These are phyloP conservation scores for Phylloporus scabripes DNA, from an alignment of 768 basidiomycete species.

Conservation along the genomic window DNA sequence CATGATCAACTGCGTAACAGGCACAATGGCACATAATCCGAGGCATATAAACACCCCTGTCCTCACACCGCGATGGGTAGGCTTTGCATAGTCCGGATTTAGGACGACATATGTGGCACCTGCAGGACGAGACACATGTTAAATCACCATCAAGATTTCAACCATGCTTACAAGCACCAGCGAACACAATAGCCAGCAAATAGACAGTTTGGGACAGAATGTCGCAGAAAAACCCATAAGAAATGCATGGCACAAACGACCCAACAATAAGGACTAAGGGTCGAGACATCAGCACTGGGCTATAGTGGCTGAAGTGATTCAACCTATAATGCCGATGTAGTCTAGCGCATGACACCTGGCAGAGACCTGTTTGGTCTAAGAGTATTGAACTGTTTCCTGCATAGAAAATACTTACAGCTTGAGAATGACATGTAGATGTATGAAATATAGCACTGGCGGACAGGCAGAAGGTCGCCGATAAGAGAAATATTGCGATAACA, in stretches of 20 bases:
- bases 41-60: conserved; percentile 76
- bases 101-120: conserved; percentile 73
- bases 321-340: conserved; percentile 76
- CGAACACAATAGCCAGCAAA: conserved; percentile 43
- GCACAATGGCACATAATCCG: conserved; percentile 64
- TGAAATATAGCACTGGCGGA: conserved; percentile 70
- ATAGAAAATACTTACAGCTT: conserved; percentile 41
- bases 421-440: conserved; percentile 66
- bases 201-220: conserved; percentile 50
- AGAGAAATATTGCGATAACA: conserved; percentile 60
- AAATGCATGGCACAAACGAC: conserved; percentile 71
- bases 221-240: conserved; percentile 75
- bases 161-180: conserved; percentile 52
- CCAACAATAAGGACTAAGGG: conserved; percentile 60
- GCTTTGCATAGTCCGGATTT: conserved; percentile 70
- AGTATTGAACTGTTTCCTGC: not conserved
- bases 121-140: conserved; percentile 22
- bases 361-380: conserved; percentile 43
- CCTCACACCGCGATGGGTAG: conserved; percentile 68
- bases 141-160: not conserved
- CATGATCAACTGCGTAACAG: conserved; percentile 58
- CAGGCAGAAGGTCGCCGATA: conserved; percentile 70
- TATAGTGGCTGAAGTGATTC: conserved; percentile 12
- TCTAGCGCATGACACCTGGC: conserved; percentile 60
- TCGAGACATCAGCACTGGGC: conserved; percentile 4